phyloP scores from a whole-genome alignment of 192 early-diverging fungal species.

The Linnemannia exigua region DNA sequence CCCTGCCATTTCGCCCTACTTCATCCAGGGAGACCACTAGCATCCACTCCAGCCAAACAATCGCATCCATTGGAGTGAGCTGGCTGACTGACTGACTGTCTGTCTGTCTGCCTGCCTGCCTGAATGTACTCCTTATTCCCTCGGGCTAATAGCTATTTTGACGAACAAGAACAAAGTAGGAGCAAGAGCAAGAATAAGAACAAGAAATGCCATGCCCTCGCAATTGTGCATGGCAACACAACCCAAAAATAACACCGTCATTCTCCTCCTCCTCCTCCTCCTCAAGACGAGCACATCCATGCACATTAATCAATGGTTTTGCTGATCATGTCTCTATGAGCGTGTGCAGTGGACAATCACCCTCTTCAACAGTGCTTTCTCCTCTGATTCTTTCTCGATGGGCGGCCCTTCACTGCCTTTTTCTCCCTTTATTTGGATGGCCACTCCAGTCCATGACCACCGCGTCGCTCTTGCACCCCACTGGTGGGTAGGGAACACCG shows the following conservation, averaged over 20 bases:
- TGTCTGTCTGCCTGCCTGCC: too few relatives aligned
- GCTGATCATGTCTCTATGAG: not conserved
- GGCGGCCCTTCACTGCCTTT: not conserved
- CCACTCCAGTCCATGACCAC: not conserved
- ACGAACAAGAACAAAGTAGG: not conserved
- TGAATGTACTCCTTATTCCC: not conserved
- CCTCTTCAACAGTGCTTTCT: too few relatives aligned
- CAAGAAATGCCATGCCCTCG: not conserved
- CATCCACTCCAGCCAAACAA: slow-evolving; percentile 6
- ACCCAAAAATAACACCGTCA: not conserved
- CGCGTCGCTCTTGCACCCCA: not conserved
- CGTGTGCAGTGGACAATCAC: not conserved
- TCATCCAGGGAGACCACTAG: too few relatives aligned
- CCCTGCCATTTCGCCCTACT: not conserved
- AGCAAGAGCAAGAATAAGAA: not conserved
- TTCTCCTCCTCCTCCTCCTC: not conserved
- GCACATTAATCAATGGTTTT: too few relatives aligned
- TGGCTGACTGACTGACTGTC: too few relatives aligned
- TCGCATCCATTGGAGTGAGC: too few relatives aligned
- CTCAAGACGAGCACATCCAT: too few relatives aligned
- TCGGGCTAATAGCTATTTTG: not conserved
- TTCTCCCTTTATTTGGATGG: not conserved
- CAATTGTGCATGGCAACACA: not conserved
- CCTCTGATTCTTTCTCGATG: too few relatives aligned
- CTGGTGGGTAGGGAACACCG: not conserved